Evolutionary conservation across 2,329 filamentous ascomycete genomes (phyloP).

Genomic region (Colletotrichum cereale): DNA sequence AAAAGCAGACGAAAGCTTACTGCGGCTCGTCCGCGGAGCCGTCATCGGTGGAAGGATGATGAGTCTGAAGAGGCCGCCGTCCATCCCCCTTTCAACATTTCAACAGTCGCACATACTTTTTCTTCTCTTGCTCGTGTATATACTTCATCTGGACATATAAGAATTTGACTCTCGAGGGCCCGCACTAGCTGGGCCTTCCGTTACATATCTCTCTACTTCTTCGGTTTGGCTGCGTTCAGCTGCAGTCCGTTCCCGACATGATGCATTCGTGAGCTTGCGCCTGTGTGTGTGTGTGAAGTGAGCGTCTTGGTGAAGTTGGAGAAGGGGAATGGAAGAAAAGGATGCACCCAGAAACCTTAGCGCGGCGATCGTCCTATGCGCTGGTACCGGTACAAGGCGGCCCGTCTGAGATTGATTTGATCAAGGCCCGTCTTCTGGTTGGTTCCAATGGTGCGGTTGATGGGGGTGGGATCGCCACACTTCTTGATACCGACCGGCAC

Average conservation of each 20-base stretch:
- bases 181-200: slow-evolving; percentile 29
- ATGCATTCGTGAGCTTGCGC: too few relatives aligned
- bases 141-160: neutral
- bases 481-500: neutral
- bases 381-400: neutral
- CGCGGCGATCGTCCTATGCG: slow-evolving; percentile 39
- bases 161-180: neutral
- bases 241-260: neutral
- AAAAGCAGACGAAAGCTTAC: neutral
- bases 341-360: slow-evolving; percentile 14
- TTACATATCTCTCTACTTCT: neutral
- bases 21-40: neutral
- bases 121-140: neutral
- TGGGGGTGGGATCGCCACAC: too few relatives aligned
- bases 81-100: slow-evolving; percentile 28
- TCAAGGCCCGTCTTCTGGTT: neutral
- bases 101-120: slow-evolving; percentile 11
- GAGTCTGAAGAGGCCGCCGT: neutral
- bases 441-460: neutral
- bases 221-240: neutral
- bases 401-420: neutral
- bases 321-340: neutral
- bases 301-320: neutral
- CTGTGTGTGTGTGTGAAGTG: too few relatives aligned
- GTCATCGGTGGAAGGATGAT: neutral